Base-by-base conservation (phyloP, 768 basidiomycete genomes). In the Xerocomus spinulosus region DNA sequence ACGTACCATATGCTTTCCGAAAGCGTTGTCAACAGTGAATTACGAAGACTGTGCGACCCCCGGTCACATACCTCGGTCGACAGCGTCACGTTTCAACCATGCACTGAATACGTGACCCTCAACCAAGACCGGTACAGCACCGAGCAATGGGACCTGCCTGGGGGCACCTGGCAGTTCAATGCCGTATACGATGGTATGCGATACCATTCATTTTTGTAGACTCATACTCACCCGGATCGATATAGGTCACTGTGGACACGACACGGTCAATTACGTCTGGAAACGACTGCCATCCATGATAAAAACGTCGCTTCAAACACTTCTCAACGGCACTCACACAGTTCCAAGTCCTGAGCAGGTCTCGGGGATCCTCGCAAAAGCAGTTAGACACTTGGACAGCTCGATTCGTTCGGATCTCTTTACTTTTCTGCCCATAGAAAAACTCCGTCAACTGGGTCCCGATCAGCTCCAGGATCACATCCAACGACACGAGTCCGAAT, bases 1-100 rank as follows among this genome's bases (percentile, higher is more conserved):
- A 74, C 78, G 3, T 82, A 79, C 58, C 75, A 73, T 15, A 57
- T 72, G 23, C 69, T 81, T 21, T 43, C 65, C 14, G 75, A 79
- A 48, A 68, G 65, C 10, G 59, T 50, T 5, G 52, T 81, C 21
- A 62, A 72, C 18, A 46, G 59, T 10, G 73, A 78, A 58, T 52
- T 81, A 23, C 58, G 51, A 25, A 69, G 65, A 26, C 44, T 73
- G 32, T 70, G 73, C 18, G 55, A 63, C 35, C 69, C 76, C 3
- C 55, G 49, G 46, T 70, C 73, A 7, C 51, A 46, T 30, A 58
- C 52, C 10, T 52, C 55, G 5, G 68, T 70, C 24, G 73, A 76
- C 49, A 64, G 62, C 44, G 63, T 77, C 46, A 67, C 68, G 5
- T 74, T 77, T 51, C 75, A 77, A 53, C 75, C 74, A 2, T 73